phyloP scores from a whole-genome alignment of 2,329 filamentous ascomycete genomes.

The Aureobasidium mangrovei region DNA sequence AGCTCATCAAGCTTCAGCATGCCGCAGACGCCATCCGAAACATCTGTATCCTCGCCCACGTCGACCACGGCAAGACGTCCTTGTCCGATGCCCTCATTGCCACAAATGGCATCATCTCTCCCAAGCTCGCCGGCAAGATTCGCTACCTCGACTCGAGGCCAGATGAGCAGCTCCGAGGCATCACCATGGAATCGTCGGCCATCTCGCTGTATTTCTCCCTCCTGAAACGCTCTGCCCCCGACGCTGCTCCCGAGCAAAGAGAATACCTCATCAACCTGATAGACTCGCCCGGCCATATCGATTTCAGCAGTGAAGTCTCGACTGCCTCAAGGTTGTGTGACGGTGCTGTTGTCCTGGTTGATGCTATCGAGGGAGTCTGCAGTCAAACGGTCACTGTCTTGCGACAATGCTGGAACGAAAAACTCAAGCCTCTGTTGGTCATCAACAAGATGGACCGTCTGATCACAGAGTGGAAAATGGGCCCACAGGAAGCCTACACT shows the following conservation, averaged over 20 bases:
- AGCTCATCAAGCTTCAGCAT: slow-evolving; percentile 81
- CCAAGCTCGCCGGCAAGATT: slow-evolving; percentile 95
- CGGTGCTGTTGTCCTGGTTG: slow-evolving; percentile 86
- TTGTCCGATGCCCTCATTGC: slow-evolving; percentile 92
- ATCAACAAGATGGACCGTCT: slow-evolving; percentile 98
- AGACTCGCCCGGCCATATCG: slow-evolving; percentile 95
- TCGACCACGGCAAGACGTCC: slow-evolving; percentile 97
- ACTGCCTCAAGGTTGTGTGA: slow-evolving; percentile 92
- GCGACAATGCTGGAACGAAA: slow-evolving; percentile 89
- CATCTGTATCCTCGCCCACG: slow-evolving; percentile 89
- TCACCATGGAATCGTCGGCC: slow-evolving; percentile 99
- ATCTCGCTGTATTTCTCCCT: slow-evolving; percentile 96
- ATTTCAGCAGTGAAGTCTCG: slow-evolving; percentile 97
- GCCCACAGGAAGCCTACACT: slow-evolving; percentile 75
- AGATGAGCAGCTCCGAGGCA: slow-evolving; percentile 90
- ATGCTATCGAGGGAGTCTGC: slow-evolving; percentile 95
- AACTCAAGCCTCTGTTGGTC: slow-evolving; percentile 85
- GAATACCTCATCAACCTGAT: slow-evolving; percentile 97
- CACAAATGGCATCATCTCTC: slow-evolving; percentile 98
- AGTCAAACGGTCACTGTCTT: slow-evolving; percentile 97
- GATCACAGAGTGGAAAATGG: slow-evolving; percentile 91
- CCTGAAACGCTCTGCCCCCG: slow-evolving; percentile 60
- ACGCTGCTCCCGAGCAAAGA: slow-evolving; percentile 49
- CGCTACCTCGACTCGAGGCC: slow-evolving; percentile 93
- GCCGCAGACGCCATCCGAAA: slow-evolving; percentile 87